Evolutionary conservation across 208 protist genomes (phyloP).

Genomic region (Angomonas desouzai): DNA sequence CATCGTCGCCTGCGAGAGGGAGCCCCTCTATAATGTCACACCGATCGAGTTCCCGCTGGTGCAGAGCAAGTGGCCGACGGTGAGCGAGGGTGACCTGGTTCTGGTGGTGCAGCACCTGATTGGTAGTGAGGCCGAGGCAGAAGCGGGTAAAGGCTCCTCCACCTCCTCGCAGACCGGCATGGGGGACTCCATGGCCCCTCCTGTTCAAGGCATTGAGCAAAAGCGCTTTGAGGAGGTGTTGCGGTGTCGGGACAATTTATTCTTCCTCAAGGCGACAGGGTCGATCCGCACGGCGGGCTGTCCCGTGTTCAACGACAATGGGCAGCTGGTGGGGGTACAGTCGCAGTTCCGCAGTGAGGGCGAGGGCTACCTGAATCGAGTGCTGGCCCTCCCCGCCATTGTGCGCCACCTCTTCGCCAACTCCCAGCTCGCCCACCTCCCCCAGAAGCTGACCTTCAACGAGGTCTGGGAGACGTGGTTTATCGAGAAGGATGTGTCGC

Average conservation of each 20-base stretch:
- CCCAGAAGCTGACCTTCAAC: constrained; percentile 54
- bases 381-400: constrained; percentile 75
- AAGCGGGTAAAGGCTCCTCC: background rate
- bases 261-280: constrained; percentile 73
- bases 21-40: constrained; percentile 60
- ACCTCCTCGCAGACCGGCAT: background rate
- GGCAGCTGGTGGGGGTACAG: constrained; percentile 81
- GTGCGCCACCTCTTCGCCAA: constrained; percentile 91
- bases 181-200: background rate
- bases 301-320: constrained; percentile 85
- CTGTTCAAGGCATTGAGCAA: constrained; percentile 24
- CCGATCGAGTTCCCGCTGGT: constrained; percentile 74
- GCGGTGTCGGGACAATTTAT: constrained; percentile 59
- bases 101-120: constrained; percentile 88
- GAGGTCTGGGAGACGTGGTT: constrained; percentile 91
- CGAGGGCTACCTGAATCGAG: constrained; percentile 77
- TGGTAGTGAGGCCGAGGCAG: background rate
- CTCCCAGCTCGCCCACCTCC: constrained; percentile 60
- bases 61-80: constrained; percentile 60
- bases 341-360: constrained; percentile 59
- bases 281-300: constrained; percentile 66
- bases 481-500: constrained; percentile 62
- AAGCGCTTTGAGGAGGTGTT: constrained; percentile 90
- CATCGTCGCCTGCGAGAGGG: constrained; percentile 77
- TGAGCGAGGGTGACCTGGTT: constrained; percentile 76